Evolutionary conservation across 257 asterid species (phyloP).

Genomic region (Ocimum tenuiflorum): DNA sequence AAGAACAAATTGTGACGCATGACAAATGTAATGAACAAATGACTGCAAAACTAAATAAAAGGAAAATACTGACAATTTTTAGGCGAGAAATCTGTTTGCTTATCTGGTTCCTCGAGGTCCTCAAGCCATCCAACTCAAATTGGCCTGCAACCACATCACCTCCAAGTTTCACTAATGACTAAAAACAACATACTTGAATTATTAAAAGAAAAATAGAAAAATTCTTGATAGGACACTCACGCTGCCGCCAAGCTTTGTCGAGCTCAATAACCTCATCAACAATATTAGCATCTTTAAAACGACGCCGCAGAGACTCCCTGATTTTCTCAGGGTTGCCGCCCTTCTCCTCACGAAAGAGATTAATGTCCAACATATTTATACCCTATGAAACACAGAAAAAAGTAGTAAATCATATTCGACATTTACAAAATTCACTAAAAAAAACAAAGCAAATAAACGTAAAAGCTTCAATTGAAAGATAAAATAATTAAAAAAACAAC

Average conservation of each 20-base stretch:
- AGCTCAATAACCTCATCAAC: constrained; percentile 81
- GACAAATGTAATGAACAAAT: neutral
- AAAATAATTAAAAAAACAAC: neutral
- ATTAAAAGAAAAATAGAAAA: neutral
- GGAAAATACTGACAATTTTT: constrained; percentile 52
- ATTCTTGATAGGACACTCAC: constrained; percentile 29
- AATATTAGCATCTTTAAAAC: constrained; percentile 46
- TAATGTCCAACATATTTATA: constrained; percentile 72
- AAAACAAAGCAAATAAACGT: neutral
- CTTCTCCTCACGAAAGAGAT: constrained; percentile 77
- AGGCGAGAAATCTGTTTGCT: constrained; percentile 72
- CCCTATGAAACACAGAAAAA: neutral
- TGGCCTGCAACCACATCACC: constrained; percentile 51
- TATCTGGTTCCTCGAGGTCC: constrained; percentile 61
- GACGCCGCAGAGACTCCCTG: constrained; percentile 84
- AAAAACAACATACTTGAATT: no score
- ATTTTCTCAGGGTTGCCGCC: constrained; percentile 76
- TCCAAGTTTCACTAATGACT: neutral
- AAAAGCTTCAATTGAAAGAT: neutral
- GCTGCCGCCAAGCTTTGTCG: constrained; percentile 72
- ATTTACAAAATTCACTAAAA: neutral
- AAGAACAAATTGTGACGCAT: no score
- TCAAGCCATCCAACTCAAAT: constrained; percentile 66
- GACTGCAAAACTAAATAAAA: neutral
- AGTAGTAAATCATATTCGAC: neutral